A percentile compares a stretch with the other conserved stretches of the same genome.
phyloP scores from a whole-genome alignment of 164 flowering plant species.

The Tetracentron sinense region DNA sequence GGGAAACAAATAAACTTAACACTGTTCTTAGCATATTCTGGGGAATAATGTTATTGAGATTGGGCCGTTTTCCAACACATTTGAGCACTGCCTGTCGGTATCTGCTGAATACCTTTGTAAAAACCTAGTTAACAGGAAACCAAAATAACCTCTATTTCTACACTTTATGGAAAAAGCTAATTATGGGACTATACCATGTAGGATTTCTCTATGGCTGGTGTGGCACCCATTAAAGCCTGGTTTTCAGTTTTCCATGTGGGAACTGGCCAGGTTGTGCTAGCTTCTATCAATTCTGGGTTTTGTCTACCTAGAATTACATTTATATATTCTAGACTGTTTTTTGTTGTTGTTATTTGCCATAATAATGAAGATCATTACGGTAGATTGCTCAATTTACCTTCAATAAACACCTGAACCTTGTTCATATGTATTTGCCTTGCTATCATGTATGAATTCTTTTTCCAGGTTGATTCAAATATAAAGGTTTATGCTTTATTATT shows the following conservation, averaged over 20 bases:
- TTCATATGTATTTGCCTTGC: neutral
- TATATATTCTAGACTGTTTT: too few species aligned
- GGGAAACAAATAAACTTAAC: neutral
- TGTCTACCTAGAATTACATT: neutral
- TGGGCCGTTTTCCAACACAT: neutral
- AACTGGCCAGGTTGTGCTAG: neutral
- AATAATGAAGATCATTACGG: neutral
- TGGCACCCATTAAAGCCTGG: neutral
- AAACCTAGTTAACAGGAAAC: neutral
- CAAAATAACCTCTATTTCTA: neutral
- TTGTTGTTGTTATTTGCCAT: neutral
- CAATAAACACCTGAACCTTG: neutral
- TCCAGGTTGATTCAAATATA: neutral
- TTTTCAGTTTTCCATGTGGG: neutral
- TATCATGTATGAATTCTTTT: neutral
- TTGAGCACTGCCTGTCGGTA: neutral
- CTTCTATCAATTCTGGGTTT: neutral
- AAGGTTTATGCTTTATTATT: neutral
- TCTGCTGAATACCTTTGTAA: neutral
- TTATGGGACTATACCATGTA: neutral
- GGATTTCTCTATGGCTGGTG: too few species aligned
- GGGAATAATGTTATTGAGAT: too few species aligned
- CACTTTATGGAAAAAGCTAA: neutral
- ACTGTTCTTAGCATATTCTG: neutral
- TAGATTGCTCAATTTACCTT: neutral